These are phyloP conservation scores for Astragalus glycyphyllos DNA, from an alignment of 306 rosid genomes.

Conservation along the genomic window DNA sequence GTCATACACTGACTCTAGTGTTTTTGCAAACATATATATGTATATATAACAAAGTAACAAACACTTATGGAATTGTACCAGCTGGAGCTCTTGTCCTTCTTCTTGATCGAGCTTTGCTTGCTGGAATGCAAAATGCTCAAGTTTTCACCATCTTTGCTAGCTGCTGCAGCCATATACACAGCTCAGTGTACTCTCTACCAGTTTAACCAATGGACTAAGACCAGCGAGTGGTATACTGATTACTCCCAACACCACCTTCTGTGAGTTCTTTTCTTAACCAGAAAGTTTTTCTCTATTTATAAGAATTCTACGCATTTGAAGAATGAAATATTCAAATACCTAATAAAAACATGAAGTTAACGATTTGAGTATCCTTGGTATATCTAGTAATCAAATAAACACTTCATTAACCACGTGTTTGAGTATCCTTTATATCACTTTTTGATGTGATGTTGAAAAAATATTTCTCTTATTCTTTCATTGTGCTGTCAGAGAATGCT, in stretches of 20 bases:
- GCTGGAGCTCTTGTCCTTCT: conserved; percentile 78
- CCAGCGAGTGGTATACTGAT: conserved; percentile 69
- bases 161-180: conserved; percentile 86
- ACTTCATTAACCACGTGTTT: too few species aligned
- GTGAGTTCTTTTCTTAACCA: conserved; percentile 52
- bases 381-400: too few species aligned
- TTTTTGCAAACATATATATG: neutral
- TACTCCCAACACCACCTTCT: conserved; percentile 70
- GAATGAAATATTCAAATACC: too few species aligned
- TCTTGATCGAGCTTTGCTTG: conserved; percentile 80
- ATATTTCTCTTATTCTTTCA: neutral
- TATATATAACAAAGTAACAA: neutral
- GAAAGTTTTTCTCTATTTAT: too few species aligned
- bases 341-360: too few species aligned
- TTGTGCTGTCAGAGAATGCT: conserved; percentile 66
- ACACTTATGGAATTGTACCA: conserved; percentile 47
- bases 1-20: neutral
- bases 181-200: conserved; percentile 67
- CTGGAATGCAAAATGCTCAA: conserved; percentile 78
- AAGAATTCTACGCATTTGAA: too few species aligned
- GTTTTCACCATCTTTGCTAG: conserved; percentile 76
- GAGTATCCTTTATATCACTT: too few species aligned
- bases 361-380: too few species aligned
- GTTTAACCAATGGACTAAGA: conserved; percentile 77
- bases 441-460: too few species aligned